Evolutionary conservation across 2,329 filamentous ascomycete species (phyloP).

Genomic region (Xylariales sp.): DNA sequence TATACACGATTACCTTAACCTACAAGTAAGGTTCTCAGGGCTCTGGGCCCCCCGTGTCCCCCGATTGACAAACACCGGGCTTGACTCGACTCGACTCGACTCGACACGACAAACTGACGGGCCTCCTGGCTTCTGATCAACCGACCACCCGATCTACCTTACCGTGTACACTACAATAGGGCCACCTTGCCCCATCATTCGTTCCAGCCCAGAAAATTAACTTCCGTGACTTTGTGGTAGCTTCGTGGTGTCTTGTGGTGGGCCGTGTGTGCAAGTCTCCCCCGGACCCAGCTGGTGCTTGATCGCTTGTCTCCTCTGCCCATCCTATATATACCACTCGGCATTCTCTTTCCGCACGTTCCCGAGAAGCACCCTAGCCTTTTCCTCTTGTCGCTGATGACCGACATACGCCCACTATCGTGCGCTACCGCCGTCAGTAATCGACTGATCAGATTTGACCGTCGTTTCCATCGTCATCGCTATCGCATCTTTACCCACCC

Average conservation of each 20-base stretch:
- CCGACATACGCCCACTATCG: constrained; percentile 1
- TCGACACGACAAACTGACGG: background rate
- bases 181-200: background rate
- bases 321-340: constrained; percentile 22
- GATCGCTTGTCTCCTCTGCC: constrained; percentile 10
- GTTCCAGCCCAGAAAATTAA: constrained; percentile 24
- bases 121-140: constrained; percentile 1
- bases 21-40: background rate
- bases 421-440: constrained; percentile 5
- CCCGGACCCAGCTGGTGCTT: constrained; percentile 27
- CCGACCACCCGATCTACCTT: background rate
- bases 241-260: constrained; percentile 10
- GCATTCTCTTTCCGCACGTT: constrained; percentile 37
- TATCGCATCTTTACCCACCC: no score
- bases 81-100: background rate
- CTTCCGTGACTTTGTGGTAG: constrained; percentile 19
- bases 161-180: constrained; percentile 2
- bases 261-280: constrained; percentile 17
- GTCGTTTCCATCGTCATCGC: background rate
- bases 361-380: constrained; percentile 25
- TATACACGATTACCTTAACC: no score
- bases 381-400: constrained; percentile 19
- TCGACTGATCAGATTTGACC: constrained; percentile 15
- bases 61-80: constrained; percentile 11
- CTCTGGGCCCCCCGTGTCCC: background rate